Evolutionary conservation across 306 rosid genomes (phyloP).

Genomic region (Potentilla sterilis): DNA sequence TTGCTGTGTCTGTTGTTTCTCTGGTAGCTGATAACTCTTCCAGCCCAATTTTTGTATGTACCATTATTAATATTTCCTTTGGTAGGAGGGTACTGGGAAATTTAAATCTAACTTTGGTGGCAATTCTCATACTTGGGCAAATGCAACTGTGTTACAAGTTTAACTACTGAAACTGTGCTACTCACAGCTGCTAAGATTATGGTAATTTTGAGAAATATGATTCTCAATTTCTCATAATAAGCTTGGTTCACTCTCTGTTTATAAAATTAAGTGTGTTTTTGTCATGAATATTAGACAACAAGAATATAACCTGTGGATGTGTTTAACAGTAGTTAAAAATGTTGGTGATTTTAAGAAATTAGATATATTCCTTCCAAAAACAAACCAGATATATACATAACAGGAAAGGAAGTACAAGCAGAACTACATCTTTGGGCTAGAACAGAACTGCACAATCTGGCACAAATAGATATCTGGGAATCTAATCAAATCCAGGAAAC

Average conservation of each 20-base stretch:
- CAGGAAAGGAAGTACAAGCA: not conserved
- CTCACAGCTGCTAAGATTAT: no score
- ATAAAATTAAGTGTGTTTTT: not conserved
- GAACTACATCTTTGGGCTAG: not conserved
- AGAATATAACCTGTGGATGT: not conserved
- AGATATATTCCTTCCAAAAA: no score
- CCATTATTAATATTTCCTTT: not conserved
- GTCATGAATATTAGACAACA: not conserved
- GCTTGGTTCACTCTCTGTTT: no score
- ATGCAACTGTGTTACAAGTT: not conserved
- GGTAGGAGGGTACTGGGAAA: not conserved
- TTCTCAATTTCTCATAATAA: no score
- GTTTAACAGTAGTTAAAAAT: not conserved
- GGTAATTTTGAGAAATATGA: no score
- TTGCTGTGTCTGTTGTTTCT: not conserved
- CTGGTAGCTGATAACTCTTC: not conserved
- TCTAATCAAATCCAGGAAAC: not conserved
- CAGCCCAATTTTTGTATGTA: not conserved
- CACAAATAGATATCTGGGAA: not conserved
- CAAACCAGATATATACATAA: not conserved
- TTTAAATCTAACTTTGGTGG: not conserved
- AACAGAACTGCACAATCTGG: constrained; percentile 2
- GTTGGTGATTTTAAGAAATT: not conserved
- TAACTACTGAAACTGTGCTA: not conserved
- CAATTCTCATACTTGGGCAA: not conserved